Evolutionary conservation across 805 yeast species (phyloP), one percentile per base, ranked within the genome.

Genomic region (Candida parachauliodes): DNA sequence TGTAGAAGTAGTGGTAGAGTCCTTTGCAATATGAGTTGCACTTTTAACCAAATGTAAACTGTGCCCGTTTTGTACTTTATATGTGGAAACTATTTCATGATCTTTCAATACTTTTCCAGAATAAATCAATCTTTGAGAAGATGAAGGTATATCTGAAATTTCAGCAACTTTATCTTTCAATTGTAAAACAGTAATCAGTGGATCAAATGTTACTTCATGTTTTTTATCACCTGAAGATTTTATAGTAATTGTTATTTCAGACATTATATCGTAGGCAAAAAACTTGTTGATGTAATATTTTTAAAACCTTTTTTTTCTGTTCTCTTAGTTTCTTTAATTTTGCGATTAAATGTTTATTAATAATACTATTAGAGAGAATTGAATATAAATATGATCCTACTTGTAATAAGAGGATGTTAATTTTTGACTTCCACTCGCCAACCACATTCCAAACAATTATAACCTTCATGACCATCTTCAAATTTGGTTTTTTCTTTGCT

Each of bases 41-140:
- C 95, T 81, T 68, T 84, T 87, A 22, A 91, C 97, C 49, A 93
- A 57, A 62, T 91, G 98, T 44, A 91, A 70, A 0, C 96, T 82
- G 58, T 87, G 94, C 19, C 94, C 96, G 39, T 76, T 65, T 60
- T 86, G 86, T 54, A 91, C 77, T 58, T 87, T 87, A 67, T 91
- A 91, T 3, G 77, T 66, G 12, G 72, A 80, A 8, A 91, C 61
- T 5, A 85, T 74, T 48, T 89, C 93, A 25, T 68, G 70, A 54
- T 91, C 96, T 60, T 89, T 89, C 54, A 91, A 74, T 23, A 93
- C 95, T 49, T 91, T 83, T 28, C 98, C 98, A 2, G 96, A 85
- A 65, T 85, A 91, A 54, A 91, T 89, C 55, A 91, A 72, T 42
- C 98, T 74, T 63, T 89, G 98, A 43, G 83, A 76, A n/a, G 73